Evolutionary conservation across 2,329 filamentous ascomycete species (phyloP), one percentile per base, ranked within the genome.

Genomic region (Sclerotinia subarctica): DNA sequence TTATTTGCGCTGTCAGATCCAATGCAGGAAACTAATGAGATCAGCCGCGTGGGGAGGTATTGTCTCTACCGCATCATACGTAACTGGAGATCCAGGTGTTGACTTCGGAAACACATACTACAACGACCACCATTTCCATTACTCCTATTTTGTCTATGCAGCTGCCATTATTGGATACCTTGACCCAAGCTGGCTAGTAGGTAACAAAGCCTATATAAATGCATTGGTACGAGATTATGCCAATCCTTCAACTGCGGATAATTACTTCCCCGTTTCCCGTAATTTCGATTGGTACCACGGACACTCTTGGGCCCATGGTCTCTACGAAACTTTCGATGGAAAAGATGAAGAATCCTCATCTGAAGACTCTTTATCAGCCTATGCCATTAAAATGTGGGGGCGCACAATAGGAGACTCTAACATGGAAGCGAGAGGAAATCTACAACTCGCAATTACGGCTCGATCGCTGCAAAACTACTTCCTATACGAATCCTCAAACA

Each of bases 321-420:
- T 94, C 6, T 91, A 87, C 74, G 86, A 90, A 70, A 83, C 85
- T 49, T 82, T 81, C 67, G 90, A 94, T 77, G 91, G 92, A 70
- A 94, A 94, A 80, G 88, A 94, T 77, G 86, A 94, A 80, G 95
- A 98, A 78, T 95, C 92, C 42, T 92, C 90, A 57, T 94, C 92
- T 0, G 94, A 98, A 79, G 95, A 98, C 78, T 88, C 88, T 71
- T 93, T 97, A 87, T 89, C 91, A 69, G 87, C 88, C 8, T 74
- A 95, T 78, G 92, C 90, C 0, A 80, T 97, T 76, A 96, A 97
- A 82, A 92, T 98, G 89, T 98, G 95, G 95, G 95, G 94, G 5
- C 84, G 84, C 46, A 89, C 90, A 3, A 88, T 84, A 71, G 88
- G 90, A n/a, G 90, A 98, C 78, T 79, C 79, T 6, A 88, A 90